phyloP scores from a whole-genome alignment of 1,284 basidiomycete genomes.

The Sporisorium exsertum region DNA sequence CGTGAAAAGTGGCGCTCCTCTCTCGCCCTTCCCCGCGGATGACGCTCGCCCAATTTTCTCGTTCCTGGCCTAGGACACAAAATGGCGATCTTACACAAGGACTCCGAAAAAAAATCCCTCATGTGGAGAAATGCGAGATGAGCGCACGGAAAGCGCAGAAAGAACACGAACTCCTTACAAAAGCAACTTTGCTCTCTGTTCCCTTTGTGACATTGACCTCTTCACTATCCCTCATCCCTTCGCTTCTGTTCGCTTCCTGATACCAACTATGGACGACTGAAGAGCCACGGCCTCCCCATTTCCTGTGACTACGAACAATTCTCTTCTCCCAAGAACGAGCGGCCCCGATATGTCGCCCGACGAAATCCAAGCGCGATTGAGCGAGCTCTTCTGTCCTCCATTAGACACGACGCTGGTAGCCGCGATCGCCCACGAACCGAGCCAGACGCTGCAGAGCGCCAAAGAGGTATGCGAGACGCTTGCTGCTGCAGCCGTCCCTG shows the following conservation, averaged over 20 bases:
- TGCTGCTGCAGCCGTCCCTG: constrained; percentile 34
- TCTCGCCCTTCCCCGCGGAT: no score
- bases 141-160: neutral
- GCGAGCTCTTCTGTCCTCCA: constrained; percentile 48
- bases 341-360: constrained; percentile 30
- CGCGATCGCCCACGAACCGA: constrained; percentile 51
- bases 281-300: neutral
- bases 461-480: constrained; percentile 48
- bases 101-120: neutral
- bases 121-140: neutral
- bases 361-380: constrained; percentile 39
- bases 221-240: neutral
- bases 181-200: neutral
- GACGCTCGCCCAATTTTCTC: no score
- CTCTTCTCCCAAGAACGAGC: neutral
- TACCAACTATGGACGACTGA: neutral
- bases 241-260: neutral
- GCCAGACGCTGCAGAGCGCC: constrained; percentile 53
- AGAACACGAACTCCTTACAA: neutral
- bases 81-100: neutral
- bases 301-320: neutral
- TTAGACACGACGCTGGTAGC: constrained; percentile 58
- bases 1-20: neutral
- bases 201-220: neutral
- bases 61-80: neutral